Evolutionary conservation across 768 basidiomycete genomes (phyloP).

Genomic region (Grammothele lineata): DNA sequence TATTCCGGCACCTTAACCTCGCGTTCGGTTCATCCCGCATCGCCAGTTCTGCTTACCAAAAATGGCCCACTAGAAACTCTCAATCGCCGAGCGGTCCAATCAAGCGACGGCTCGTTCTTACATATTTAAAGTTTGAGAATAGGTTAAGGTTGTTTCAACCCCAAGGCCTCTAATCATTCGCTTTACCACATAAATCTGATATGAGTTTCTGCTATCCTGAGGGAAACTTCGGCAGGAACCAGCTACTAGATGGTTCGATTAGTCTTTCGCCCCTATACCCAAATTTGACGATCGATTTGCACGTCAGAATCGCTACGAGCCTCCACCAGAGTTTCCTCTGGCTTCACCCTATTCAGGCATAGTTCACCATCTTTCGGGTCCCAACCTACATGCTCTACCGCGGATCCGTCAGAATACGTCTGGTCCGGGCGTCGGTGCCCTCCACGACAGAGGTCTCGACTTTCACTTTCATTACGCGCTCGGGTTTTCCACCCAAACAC

Average conservation of each 20-base stretch:
- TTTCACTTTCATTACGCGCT: no score
- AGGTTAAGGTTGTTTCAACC: slow-evolving; percentile 87
- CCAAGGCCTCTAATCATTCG: slow-evolving; percentile 91
- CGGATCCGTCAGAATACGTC: slow-evolving; percentile 71
- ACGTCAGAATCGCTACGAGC: slow-evolving; percentile 95
- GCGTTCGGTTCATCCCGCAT: slow-evolving; percentile 68
- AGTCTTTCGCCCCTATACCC: slow-evolving; percentile 96
- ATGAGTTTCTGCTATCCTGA: slow-evolving; percentile 64
- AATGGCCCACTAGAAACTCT: slow-evolving; percentile 72
- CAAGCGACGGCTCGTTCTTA: slow-evolving; percentile 51
- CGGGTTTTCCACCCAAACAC: no score
- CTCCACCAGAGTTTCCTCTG: slow-evolving; percentile 96
- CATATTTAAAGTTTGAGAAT: slow-evolving; percentile 70
- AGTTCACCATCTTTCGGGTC: slow-evolving; percentile 91
- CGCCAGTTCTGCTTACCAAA: slow-evolving; percentile 72
- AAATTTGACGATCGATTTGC: slow-evolving; percentile 95
- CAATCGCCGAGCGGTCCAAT: slow-evolving; percentile 50
- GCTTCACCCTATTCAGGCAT: slow-evolving; percentile 88
- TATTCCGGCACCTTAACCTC: slow-evolving; percentile 80
- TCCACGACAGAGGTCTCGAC: slow-evolving; percentile 57
- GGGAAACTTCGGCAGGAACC: slow-evolving; percentile 91
- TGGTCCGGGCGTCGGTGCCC: slow-evolving; percentile 72
- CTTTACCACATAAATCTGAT: slow-evolving; percentile 63
- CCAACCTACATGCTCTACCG: slow-evolving; percentile 82
- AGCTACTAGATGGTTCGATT: slow-evolving; percentile 94